Conservation (phyloP, 1,284 basidiomycete genomes). For the Naganishia cerealis region DNA sequence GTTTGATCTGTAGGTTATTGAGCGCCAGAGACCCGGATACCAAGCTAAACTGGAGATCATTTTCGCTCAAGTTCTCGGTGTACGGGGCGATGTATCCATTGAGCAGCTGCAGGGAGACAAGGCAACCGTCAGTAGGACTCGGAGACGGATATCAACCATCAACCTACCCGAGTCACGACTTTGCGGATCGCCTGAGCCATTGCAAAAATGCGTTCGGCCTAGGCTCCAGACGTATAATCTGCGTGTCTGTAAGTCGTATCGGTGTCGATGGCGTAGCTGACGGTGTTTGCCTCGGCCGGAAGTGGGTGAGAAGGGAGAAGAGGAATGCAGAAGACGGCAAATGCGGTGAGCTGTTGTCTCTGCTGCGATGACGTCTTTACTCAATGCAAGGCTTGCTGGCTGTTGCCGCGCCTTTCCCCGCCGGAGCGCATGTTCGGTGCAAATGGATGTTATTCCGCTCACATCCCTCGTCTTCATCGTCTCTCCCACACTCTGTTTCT, state of each 20-base stretch:
- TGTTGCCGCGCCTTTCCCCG: too few relatives aligned
- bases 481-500: too few relatives aligned
- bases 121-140: background rate
- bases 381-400: too few relatives aligned
- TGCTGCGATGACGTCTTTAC: too few relatives aligned
- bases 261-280: background rate
- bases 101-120: conserved; percentile 62
- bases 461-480: too few relatives aligned
- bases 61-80: conserved; percentile 93
- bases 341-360: too few relatives aligned
- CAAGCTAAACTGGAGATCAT: conserved; percentile 63
- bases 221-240: background rate
- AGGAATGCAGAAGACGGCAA: too few relatives aligned
- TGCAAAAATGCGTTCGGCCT: background rate
- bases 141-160: background rate
- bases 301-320: too few relatives aligned
- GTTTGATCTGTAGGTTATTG: conserved; percentile 81
- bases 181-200: conserved; percentile 29
- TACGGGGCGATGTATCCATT: conserved; percentile 92
- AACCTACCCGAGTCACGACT: conserved; percentile 25
- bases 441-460: too few relatives aligned
- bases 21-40: conserved; percentile 17
- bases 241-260: background rate
- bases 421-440: too few relatives aligned
- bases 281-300: too few relatives aligned